Percentiles rank a stretch among this genome's conserved stretches.
Evolutionary conservation across 2,329 filamentous ascomycete genomes (phyloP).

Genomic region (Ophiostoma australiae): DNA sequence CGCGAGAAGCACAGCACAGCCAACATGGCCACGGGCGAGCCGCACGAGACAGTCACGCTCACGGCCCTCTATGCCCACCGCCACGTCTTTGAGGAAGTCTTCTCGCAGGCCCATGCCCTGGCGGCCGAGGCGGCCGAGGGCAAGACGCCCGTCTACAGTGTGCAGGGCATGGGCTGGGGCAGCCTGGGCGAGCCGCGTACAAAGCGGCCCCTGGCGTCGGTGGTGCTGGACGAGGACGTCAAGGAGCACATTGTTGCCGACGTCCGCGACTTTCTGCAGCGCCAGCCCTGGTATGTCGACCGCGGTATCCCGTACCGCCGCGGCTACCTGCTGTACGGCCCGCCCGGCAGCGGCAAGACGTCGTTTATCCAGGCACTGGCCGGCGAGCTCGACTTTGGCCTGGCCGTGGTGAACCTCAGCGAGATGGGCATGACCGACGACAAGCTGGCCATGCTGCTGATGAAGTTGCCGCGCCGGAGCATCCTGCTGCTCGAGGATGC

Average conservation of each 20-base stretch:
- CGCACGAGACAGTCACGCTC: conserved; percentile 89
- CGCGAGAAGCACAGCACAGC: conserved; percentile 80
- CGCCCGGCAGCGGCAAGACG: conserved; percentile 87
- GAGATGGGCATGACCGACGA: conserved; percentile 88
- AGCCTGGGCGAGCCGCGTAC: conserved; percentile 76
- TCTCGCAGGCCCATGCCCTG: conserved; percentile 77
- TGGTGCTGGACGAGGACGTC: conserved; percentile 77
- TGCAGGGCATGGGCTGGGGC: conserved; percentile 78
- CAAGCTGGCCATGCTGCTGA: conserved; percentile 77
- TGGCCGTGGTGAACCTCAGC: conserved; percentile 86
- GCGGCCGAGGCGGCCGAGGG: conserved; percentile 78
- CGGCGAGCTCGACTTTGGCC: conserved; percentile 85
- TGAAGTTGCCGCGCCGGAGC: conserved; percentile 76
- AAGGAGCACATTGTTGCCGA: conserved; percentile 76
- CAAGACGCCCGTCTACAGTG: conserved; percentile 87
- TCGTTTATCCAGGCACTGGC: conserved; percentile 95
- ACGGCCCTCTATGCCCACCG: conserved; percentile 88
- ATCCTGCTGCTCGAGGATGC: conserved; percentile 84
- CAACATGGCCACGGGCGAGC: conserved; percentile 75
- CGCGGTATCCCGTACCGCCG: conserved; percentile 90
- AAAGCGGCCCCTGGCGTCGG: conserved; percentile 82
- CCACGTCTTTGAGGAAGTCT: conserved; percentile 84
- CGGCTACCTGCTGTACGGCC: conserved; percentile 83
- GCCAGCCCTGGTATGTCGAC: conserved; percentile 84
- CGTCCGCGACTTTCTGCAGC: conserved; percentile 73